phyloP scores from a whole-genome alignment of 2,329 filamentous ascomycete species.

The Pseudocercospora fuligena region DNA sequence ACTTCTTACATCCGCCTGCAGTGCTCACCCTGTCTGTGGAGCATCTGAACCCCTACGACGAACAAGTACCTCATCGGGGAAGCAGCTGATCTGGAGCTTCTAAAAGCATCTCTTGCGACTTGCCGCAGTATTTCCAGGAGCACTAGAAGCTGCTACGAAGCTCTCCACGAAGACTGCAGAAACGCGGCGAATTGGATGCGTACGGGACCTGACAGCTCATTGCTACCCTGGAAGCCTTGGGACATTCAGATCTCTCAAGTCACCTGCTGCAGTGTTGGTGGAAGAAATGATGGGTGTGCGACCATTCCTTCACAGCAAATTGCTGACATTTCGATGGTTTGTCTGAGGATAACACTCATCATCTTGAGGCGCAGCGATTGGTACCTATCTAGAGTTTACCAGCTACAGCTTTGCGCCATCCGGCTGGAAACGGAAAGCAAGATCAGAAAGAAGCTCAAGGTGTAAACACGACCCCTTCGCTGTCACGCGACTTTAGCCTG shows the following conservation, averaged over 20 bases:
- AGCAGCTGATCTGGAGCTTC: not conserved
- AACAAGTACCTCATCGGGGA: not conserved
- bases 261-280: not conserved
- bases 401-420: slow-evolving; percentile 11
- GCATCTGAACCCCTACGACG: not conserved
- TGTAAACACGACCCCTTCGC: not conserved
- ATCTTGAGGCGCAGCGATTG: slow-evolving; percentile 1
- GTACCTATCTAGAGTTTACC: slow-evolving; percentile 1
- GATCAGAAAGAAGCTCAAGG: not conserved
- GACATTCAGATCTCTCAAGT: not conserved
- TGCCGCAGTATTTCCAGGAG: not conserved
- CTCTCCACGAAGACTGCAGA: not conserved
- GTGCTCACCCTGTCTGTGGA: not conserved
- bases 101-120: not conserved
- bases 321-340: not conserved
- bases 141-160: not conserved
- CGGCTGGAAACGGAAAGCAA: slow-evolving; percentile 1
- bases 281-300: not conserved
- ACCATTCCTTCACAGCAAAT: not conserved
- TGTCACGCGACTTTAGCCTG: not conserved
- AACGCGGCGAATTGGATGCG: slow-evolving; percentile 4
- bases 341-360: not conserved
- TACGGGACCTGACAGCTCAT: slow-evolving; percentile 7
- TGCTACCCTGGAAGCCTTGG: slow-evolving; percentile 4
- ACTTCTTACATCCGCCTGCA: slow-evolving; percentile 9